Base-by-base conservation (phyloP, 495 filamentous ascomycete species). In the Halenospora varia region DNA sequence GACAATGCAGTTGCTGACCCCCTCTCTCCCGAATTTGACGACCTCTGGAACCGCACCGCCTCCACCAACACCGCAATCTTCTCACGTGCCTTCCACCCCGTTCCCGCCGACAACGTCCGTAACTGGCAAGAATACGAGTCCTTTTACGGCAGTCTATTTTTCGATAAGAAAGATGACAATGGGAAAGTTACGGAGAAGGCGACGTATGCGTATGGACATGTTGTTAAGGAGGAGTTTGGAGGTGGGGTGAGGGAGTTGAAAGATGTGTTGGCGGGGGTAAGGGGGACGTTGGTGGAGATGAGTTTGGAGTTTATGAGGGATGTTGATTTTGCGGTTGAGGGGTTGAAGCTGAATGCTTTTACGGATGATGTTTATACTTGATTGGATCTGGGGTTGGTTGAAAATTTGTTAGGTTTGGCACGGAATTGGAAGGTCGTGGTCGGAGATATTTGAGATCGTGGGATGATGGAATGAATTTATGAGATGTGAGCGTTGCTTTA, bases 221-320 rank as follows among this genome's bases (percentile, higher is more conserved):
- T 96, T 1, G 90, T 96, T 10, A 77, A 73, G 25, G 86, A 88
- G 48, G 85, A 96, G 64, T 96, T 96, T 80, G 55, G 79, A 64
- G 63, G 77, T 3, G 75, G 92, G 73, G 62, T 58, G 22, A 17
- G 20, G 25, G 88, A 94, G 75, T 78, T 97, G 40, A 97, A 97
- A 77, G 90, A 89, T 29, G 76, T 84, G 71, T 71, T 97, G 55
- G 82, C 81, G 53, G 77, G 79, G 50, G 78, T 96, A 13, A 85
- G 85, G 61, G 93, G 93, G 0, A 90, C 82, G 13, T 66, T 96
- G 44, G 91, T 96, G 20, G 88, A 96, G 76, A 96, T 96, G 93
- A 90, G 92, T 50, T 73, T 97, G 63, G 76, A 88, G 61, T 97
- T 97, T 71, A 71, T 97, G 68, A 85, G 85, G 63, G 88, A 90